Percentiles rank a stretch among this genome's conserved stretches.
These are phyloP conservation scores for Pinguiococcus pyrenoidosus DNA, from an alignment of 108 stramenopile species.

Conservation along the genomic window DNA sequence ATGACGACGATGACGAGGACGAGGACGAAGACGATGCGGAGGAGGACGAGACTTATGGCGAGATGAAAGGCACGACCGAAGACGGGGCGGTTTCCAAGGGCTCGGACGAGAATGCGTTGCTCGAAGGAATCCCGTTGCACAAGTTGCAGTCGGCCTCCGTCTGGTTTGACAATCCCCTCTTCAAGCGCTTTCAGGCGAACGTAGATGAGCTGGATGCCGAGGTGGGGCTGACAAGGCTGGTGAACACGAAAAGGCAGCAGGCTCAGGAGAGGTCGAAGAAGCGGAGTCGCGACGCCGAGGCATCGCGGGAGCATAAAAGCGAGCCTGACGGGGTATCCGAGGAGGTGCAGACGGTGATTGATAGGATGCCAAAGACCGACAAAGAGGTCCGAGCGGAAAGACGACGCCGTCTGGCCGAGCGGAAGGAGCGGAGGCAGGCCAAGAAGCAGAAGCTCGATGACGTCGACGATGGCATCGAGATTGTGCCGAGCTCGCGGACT, in stretches of 20 bases:
- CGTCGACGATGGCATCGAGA: slow-evolving; percentile 3
- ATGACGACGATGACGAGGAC: slow-evolving; percentile 2
- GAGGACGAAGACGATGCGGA: slow-evolving; percentile 11
- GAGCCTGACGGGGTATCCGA: too few relatives aligned
- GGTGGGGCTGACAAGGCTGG: too few relatives aligned
- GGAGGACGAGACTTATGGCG: neutral
- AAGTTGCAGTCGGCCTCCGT: neutral
- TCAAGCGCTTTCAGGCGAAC: too few relatives aligned
- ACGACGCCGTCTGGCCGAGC: slow-evolving; percentile 65
- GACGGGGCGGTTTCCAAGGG: neutral
- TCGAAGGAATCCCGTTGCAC: neutral
- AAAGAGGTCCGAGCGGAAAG: slow-evolving; percentile 88
- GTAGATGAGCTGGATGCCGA: too few relatives aligned
- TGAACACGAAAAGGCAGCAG: too few relatives aligned
- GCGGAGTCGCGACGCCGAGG: slow-evolving; percentile 10
- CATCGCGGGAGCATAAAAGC: slow-evolving; percentile 4
- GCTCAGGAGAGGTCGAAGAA: too few relatives aligned
- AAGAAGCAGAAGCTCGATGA: slow-evolving; percentile 35
- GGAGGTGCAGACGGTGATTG: too few relatives aligned
- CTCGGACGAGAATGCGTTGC: neutral
- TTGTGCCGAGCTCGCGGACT: too few relatives aligned
- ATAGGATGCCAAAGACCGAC: slow-evolving; percentile 89
- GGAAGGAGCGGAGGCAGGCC: slow-evolving; percentile 62
- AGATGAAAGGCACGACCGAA: neutral
- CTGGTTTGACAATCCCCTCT: slow-evolving; percentile 11